Conservation (phyloP, 176 grass and related monocot species). For the Leersia perrieri region DNA sequence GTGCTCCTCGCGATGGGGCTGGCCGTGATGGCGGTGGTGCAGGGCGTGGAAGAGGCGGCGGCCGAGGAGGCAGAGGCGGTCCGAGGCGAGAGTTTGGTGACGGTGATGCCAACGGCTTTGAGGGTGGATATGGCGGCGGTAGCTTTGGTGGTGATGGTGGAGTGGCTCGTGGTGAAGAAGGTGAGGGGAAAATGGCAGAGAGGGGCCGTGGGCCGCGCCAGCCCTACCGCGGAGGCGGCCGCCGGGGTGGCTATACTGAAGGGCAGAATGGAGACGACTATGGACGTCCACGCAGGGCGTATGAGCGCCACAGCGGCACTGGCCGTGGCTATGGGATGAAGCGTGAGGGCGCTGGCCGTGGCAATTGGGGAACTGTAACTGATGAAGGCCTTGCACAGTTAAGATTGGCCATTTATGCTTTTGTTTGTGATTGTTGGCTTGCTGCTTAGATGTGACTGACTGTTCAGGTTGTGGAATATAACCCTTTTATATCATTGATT, state of each 20-base stretch:
- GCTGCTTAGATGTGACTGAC: not conserved
- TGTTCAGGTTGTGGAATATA: not conserved
- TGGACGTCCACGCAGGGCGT: conserved; percentile 41
- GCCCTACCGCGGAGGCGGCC: conserved; percentile 54
- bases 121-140: conserved; percentile 35
- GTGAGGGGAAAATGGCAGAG: conserved; percentile 35
- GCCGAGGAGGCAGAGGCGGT: conserved; percentile 41
- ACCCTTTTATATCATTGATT: not conserved
- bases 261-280: conserved; percentile 47
- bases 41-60: conserved; percentile 55
- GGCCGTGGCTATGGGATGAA: conserved; percentile 77
- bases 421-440: not conserved
- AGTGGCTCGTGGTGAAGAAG: conserved; percentile 28
- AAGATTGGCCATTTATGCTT: conserved; percentile 4
- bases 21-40: conserved; percentile 47
- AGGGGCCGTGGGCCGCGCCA: conserved; percentile 41
- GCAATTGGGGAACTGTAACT: conserved; percentile 69
- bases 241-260: conserved; percentile 44
- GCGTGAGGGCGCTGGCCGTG: conserved; percentile 67
- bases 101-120: conserved; percentile 32
- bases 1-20: conserved; percentile 37
- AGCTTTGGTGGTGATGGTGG: conserved; percentile 28
- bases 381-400: conserved; percentile 64
- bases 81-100: conserved; percentile 41
- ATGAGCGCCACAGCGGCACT: conserved; percentile 79